phyloP scores from a whole-genome alignment of 1,284 basidiomycete species.

The Microbotryum scabiosae region DNA sequence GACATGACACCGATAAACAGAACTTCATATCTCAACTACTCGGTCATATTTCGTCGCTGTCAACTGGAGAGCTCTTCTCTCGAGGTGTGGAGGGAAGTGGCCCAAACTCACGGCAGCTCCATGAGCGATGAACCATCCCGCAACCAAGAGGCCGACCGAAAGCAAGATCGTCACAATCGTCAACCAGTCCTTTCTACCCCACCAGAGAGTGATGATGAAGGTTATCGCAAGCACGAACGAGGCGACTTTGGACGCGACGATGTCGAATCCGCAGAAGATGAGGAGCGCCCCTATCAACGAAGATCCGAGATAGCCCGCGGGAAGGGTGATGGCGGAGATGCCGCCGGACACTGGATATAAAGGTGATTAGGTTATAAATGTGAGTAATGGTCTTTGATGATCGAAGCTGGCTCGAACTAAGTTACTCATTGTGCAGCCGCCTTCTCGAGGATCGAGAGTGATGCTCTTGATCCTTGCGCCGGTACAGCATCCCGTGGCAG shows the following conservation, averaged over 20 bases:
- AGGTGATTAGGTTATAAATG: constrained; percentile 27
- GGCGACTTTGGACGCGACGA: constrained; percentile 83
- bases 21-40: constrained; percentile 40
- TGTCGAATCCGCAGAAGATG: constrained; percentile 85
- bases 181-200: constrained; percentile 70
- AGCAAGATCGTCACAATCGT: constrained; percentile 41
- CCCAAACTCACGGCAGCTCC: constrained; percentile 54
- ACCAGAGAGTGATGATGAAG: constrained; percentile 86
- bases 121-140: constrained; percentile 72
- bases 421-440: background rate
- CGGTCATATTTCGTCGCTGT: too few relatives aligned
- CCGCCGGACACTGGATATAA: constrained; percentile 95
- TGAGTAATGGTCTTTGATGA: constrained; percentile 14
- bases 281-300: constrained; percentile 80
- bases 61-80: too few relatives aligned
- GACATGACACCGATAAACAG: constrained; percentile 95
- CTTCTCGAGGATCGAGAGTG: constrained; percentile 62
- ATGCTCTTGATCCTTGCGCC: constrained; percentile 85
- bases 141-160: constrained; percentile 51
- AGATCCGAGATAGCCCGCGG: constrained; percentile 83
- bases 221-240: constrained; percentile 71
- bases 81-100: constrained; percentile 40
- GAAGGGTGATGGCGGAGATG: constrained; percentile 67
- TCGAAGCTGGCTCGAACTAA: background rate
- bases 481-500: constrained; percentile 55